Evolutionary conservation across 1,139 yeast genomes (phyloP).

Genomic region (Geotrichum australiense): DNA sequence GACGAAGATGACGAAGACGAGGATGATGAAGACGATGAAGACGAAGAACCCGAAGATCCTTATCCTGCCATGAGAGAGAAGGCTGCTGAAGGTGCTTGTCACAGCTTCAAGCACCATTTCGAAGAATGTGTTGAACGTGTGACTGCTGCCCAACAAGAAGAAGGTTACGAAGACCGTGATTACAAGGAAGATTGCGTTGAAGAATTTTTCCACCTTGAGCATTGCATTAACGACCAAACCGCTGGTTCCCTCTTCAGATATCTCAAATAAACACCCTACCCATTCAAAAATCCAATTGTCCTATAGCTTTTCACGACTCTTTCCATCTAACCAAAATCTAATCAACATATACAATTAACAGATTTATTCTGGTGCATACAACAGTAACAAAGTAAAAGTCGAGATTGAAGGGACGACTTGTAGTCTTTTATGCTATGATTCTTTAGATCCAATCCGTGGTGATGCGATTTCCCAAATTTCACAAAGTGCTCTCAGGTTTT

Average conservation of each 20-base stretch:
- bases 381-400: no score
- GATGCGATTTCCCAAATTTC: no score
- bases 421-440: no score
- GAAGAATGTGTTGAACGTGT: slow-evolving; percentile 95
- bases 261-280: slow-evolving; percentile 15
- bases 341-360: no score
- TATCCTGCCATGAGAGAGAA: slow-evolving; percentile 31
- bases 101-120: slow-evolving; percentile 77
- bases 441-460: no score
- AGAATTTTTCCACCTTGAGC: slow-evolving; percentile 95
- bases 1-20: slow-evolving; percentile 27
- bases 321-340: no score
- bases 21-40: slow-evolving; percentile 37
- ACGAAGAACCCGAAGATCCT: slow-evolving; percentile 35
- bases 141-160: slow-evolving; percentile 75
- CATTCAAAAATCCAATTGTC: no score
- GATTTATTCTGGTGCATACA: no score
- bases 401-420: no score
- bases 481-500: no score
- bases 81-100: slow-evolving; percentile 58
- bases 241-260: slow-evolving; percentile 73
- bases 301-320: no score
- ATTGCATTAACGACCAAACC: slow-evolving; percentile 86
- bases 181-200: slow-evolving; percentile 96
- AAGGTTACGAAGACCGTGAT: slow-evolving; percentile 68